phyloP scores from a whole-genome alignment of 2,329 filamentous ascomycete genomes.

The Penicillium sp. region DNA sequence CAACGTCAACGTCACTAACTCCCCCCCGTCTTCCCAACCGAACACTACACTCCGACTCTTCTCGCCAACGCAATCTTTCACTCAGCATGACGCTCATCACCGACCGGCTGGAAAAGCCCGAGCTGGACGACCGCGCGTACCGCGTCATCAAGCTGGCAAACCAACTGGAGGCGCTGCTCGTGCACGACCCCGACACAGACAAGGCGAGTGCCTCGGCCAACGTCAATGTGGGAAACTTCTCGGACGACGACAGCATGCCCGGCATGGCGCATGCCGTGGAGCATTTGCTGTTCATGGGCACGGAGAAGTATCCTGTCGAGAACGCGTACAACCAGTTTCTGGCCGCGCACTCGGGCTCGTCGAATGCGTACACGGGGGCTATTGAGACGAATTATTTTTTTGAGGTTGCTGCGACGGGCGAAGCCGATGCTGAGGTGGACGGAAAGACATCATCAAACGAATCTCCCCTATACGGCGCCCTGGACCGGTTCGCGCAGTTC shows the following conservation, averaged over 20 bases:
- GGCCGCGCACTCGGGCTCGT: slow-evolving; percentile 81
- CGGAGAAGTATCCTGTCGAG: slow-evolving; percentile 92
- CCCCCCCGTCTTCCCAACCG: too few relatives aligned
- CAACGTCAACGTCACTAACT: background rate
- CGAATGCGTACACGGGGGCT: slow-evolving; percentile 89
- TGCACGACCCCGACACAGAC: slow-evolving; percentile 92
- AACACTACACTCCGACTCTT: too few relatives aligned
- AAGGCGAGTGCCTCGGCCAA: slow-evolving; percentile 95
- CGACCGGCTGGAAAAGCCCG: slow-evolving; percentile 74
- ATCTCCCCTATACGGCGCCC: slow-evolving; percentile 71
- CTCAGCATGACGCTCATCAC: slow-evolving; percentile 50
- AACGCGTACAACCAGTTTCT: slow-evolving; percentile 96
- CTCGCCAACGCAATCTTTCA: too few relatives aligned
- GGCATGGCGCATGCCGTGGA: slow-evolving; percentile 96
- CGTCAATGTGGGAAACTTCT: slow-evolving; percentile 94
- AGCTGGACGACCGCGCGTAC: slow-evolving; percentile 81
- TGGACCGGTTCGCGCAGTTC: slow-evolving; percentile 92
- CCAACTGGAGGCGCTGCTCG: slow-evolving; percentile 82
- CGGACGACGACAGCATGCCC: slow-evolving; percentile 83
- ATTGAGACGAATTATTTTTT: slow-evolving; percentile 99
- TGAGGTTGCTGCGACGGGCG: slow-evolving; percentile 75
- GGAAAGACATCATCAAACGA: slow-evolving; percentile 13
- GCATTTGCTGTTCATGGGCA: slow-evolving; percentile 97
- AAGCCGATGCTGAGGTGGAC: slow-evolving; percentile 26
- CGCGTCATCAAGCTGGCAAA: slow-evolving; percentile 82